phyloP scores from a whole-genome alignment of 2,329 filamentous ascomycete species.

The Epichloe baconii region DNA sequence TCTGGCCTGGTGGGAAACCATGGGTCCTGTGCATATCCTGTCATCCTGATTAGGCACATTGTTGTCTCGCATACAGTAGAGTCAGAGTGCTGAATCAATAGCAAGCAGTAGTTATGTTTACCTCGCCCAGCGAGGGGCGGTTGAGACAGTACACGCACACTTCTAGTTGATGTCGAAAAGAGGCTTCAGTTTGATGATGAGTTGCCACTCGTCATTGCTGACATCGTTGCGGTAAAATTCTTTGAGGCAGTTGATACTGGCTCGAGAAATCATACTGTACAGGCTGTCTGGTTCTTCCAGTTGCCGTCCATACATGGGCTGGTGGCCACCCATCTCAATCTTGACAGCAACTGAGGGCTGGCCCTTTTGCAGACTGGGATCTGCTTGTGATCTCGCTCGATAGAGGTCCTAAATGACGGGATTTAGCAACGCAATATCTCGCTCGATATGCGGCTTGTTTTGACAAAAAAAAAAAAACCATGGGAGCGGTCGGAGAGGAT shows the following conservation, averaged over 20 bases:
- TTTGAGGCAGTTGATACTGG: conserved; percentile 89
- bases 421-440: not conserved
- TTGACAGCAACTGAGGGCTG: conserved; percentile 97
- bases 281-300: conserved; percentile 82
- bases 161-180: conserved; percentile 71
- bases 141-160: conserved; percentile 8
- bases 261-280: conserved; percentile 77
- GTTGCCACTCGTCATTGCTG: conserved; percentile 80
- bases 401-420: conserved; percentile 54
- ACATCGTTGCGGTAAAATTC: conserved; percentile 87
- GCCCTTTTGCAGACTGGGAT: conserved; percentile 88
- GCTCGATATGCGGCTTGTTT: not conserved
- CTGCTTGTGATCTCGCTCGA: conserved; percentile 96
- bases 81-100: not conserved
- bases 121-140: not conserved
- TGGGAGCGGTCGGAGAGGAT: not conserved
- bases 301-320: conserved; percentile 89
- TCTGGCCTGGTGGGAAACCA: no score
- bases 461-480: not conserved
- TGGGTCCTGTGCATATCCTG: no score
- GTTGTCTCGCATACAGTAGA: not conserved
- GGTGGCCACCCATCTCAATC: conserved; percentile 84
- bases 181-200: conserved; percentile 92
- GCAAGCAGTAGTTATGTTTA: no score
- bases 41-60: no score